Base-by-base conservation (phyloP, 768 basidiomycete genomes). In the Sarcodon sp. region DNA sequence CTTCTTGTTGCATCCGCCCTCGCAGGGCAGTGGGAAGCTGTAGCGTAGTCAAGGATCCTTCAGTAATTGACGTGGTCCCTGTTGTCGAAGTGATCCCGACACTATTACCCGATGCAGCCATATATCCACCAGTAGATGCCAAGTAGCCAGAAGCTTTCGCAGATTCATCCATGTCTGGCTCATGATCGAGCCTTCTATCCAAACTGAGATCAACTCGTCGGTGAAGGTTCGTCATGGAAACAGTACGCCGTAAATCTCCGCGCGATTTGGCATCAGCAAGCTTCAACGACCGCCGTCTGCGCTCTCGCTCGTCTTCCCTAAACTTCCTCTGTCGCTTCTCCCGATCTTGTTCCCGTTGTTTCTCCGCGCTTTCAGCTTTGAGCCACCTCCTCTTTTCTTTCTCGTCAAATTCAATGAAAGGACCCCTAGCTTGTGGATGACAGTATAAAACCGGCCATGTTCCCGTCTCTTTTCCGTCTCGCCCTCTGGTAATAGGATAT, bases 91-190 rank as follows among this genome's bases (percentile, higher is more conserved):
- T 92, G 57, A 98, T 81, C 35, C 78, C 75, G 43, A 97, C 91
- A 53, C 87, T 92, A 66, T 99, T 98, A 6, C 93, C 93, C 7
- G 93, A 97, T 2, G 94, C 94, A 35, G 91, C 90, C 48, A 87
- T 73, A 60, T 91, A 90, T 10, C 71, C 72, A 33, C 70, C 66
- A 27, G 21, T 27, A 7, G 83, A 83, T 4, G 74, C 72, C 5
- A 79, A 67, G 58, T 80, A 86, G 5, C 85, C 83, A 2, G 85
- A 87, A 9, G 83, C 81, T 48, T 79, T 75, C 11, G 70, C 71
- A 3, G 80, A 83, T 46, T 77, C 76, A 27, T 62, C 56, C 2
- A 33, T 35, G 33, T 59, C 54, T 34, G 53, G 56, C n/a, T 65
- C 64, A 34, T 39, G 56, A 7, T 68, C 68, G 15, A 68, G 58